Percentiles rank a stretch among this genome's conserved stretches.
Evolutionary conservation across 805 yeast genomes (phyloP).

Genomic region (Yarrowia sp.): DNA sequence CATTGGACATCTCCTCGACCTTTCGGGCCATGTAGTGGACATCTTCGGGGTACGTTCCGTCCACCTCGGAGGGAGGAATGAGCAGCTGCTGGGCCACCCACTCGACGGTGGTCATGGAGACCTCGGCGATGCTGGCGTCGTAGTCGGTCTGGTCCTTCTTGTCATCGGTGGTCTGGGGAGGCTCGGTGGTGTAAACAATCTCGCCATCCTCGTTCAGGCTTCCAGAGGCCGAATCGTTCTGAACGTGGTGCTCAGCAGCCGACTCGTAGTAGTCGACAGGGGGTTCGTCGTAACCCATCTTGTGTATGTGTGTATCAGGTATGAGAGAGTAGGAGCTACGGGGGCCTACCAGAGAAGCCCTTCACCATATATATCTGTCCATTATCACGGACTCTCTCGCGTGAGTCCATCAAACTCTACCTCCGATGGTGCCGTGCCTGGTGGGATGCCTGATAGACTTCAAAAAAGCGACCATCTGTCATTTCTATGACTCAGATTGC

Average conservation of each 20-base stretch:
- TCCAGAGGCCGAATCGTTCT: background rate
- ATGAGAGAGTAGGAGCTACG: background rate
- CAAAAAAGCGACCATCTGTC: slow-evolving; percentile 6
- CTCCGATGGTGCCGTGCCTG: slow-evolving; percentile 32
- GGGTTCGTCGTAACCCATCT: slow-evolving; percentile 2
- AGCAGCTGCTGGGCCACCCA: slow-evolving; percentile 37
- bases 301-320: background rate
- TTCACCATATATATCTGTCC: slow-evolving; percentile 8
- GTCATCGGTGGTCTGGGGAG: slow-evolving; percentile 25
- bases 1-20: slow-evolving; percentile 27
- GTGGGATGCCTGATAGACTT: slow-evolving; percentile 15
- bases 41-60: slow-evolving; percentile 24
- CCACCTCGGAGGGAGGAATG: slow-evolving; percentile 34
- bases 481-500: slow-evolving; percentile 10
- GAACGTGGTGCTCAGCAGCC: background rate
- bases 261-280: slow-evolving; percentile 26
- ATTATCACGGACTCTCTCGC: slow-evolving; percentile 13
- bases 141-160: slow-evolving; percentile 35
- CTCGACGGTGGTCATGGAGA: slow-evolving; percentile 21
- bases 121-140: slow-evolving; percentile 38
- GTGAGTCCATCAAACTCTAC: slow-evolving; percentile 26
- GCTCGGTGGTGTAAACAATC: slow-evolving; percentile 18
- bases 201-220: background rate
- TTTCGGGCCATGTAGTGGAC: slow-evolving; percentile 37
- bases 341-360: background rate